Base-by-base conservation (phyloP, 192 early-diverging fungal genomes). In the Funneliformis geosporum region DNA sequence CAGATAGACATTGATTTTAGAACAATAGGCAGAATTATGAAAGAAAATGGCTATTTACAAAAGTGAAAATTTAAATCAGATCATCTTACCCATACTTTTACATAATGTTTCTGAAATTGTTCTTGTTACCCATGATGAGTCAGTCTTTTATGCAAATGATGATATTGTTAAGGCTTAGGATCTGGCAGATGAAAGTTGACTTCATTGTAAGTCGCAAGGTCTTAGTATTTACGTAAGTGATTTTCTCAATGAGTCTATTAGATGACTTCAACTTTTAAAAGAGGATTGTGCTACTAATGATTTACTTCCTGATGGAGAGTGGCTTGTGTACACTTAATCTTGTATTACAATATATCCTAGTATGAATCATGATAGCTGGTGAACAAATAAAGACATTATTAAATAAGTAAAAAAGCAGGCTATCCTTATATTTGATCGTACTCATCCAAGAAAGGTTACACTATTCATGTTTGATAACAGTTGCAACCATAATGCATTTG, bases 401-500 rank as follows among this genome's bases (percentile, higher is more conserved):
- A 72, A 72, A 7, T 44, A 47, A 72, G 43, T 72, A 47, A 47
- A 23, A 23, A 23, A 72, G 44, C 60, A 43, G 78, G 62, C 75
- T 59, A 81, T 71, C 66, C 69, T 18, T 47, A 77, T 84, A 6
- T 82, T 82, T 68, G 25, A 79, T 38, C 2, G 28, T 43, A 33
- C 67, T 8, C 75, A 82, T 73, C 62, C 55, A 9, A 27, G 40
- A 5, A 70, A 73, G 27, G 68, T 79, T 61, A 78, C 46, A 62
- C 60, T 80, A 21, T 84, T n/a, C n/a, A n/a, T n/a, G n/a, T n/a
- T n/a, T n/a, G n/a, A n/a, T n/a, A n/a, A n/a, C n/a, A n/a, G n/a
- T 81, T 73, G 44, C 70, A 25, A 82, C 82, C 64, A 66, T 82
- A n/a, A 61, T 61, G n/a, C n/a, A n/a, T n/a, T n/a, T n/a, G n/a